phyloP scores from a whole-genome alignment of 495 filamentous ascomycete species.

The Xylaria palmicola region DNA sequence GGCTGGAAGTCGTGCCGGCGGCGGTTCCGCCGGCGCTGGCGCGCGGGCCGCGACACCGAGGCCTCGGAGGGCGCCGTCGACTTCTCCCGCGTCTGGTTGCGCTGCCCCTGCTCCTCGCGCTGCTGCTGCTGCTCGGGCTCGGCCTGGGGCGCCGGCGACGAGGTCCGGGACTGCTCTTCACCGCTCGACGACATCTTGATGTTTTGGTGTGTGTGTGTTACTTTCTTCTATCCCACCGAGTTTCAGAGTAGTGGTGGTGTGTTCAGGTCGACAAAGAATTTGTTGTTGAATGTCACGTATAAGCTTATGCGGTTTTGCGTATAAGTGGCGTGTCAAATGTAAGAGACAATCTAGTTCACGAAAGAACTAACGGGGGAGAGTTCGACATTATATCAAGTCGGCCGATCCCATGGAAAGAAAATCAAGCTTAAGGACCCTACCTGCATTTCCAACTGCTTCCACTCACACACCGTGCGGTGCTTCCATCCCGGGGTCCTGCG shows the following conservation, averaged over 20 bases:
- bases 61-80: constrained; percentile 4
- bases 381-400: background rate
- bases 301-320: too few species aligned
- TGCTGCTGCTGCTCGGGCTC: constrained; percentile 10
- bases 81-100: constrained; percentile 1
- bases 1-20: constrained; percentile 8
- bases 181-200: constrained; percentile 10
- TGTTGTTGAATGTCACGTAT: too few species aligned
- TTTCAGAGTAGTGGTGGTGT: too few species aligned
- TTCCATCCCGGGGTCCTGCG: background rate
- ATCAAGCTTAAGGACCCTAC: constrained; percentile 2
- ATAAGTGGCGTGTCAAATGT: too few species aligned
- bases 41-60: constrained; percentile 12
- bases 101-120: background rate
- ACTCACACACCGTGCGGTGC: too few species aligned
- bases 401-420: background rate
- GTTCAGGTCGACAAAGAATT: too few species aligned
- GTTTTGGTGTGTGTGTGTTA: background rate
- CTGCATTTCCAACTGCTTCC: background rate
- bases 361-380: background rate
- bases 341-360: background rate
- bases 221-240: background rate
- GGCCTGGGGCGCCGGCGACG: constrained; percentile 10
- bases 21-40: constrained; percentile 14
- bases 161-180: constrained; percentile 10